Evolutionary conservation across 2,329 filamentous ascomycete species (phyloP), one percentile per base, ranked within the genome.

Genomic region (Trichoderma hamatum): DNA sequence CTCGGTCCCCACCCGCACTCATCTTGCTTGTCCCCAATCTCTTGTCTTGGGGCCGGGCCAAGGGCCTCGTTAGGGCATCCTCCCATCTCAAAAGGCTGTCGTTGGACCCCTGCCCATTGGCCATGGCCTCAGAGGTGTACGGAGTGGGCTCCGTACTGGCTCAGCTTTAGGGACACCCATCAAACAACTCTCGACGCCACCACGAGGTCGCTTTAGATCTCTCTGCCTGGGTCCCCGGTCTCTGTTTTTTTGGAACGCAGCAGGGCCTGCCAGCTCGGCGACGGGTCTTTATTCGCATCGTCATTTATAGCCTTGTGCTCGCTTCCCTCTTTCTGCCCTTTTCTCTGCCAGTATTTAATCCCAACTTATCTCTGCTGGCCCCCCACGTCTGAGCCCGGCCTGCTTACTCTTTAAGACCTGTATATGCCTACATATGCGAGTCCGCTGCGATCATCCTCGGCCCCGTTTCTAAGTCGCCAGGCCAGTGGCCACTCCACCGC

Each of bases 121-220:
- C 51, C 43, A 39, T 39, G 30, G 43, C 43, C 71, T 19, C 39
- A 64, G 32, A 68, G 51, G 63, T 67, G 71, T 72, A 61, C 65
- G 55, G 65, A 61, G 49, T 13, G 19, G 14, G 10, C 39, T 67
- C 63, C 54, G 63, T 67, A 59, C 63, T 59, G 67, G 71, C 68
- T 69, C 46, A 59, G 59, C 67, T 69, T 62, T 51, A 49, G 63
- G 46, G 28, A 34, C 54, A 74, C 70, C 73, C 72, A 76, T 74
- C 74, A 56, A 49, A 74, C 75, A 73, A 71, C 73, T 72, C 49
- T 49, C 56, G 74, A 73, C 76, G 76, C 77, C 77, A 78, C 77
- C 77, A 78, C 77, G 77, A 77, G 75, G 76, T 76, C 76, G 73
- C 73, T 73, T 76, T 75, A 78, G 77, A 78, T 78, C 77, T 78